Evolutionary conservation across 108 stramenopile genomes (phyloP).

Genomic region (Cyclostephanos tholiformis): DNA sequence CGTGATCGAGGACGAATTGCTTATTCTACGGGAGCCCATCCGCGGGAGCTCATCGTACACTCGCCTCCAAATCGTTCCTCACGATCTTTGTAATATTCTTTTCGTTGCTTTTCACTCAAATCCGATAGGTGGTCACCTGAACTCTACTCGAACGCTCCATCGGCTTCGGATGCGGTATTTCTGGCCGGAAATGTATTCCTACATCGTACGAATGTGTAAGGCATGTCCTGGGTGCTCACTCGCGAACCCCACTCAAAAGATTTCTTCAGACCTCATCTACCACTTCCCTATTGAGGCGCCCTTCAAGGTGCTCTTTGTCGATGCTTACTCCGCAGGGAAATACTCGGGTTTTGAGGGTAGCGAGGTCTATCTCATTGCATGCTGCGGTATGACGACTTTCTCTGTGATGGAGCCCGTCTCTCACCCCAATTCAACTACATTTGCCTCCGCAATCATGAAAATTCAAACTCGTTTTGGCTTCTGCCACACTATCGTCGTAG

Average conservation of each 20-base stretch:
- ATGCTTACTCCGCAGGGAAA: neutral
- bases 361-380: neutral
- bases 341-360: neutral
- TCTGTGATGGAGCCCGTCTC: neutral
- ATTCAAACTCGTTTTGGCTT: conserved; percentile 1
- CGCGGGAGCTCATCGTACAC: neutral
- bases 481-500: neutral
- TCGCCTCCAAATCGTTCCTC: conserved; percentile 4
- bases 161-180: conserved; percentile 13
- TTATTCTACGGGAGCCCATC: conserved; percentile 7
- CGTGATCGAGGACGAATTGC: conserved; percentile 3
- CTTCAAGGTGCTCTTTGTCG: neutral
- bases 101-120: conserved; percentile 33
- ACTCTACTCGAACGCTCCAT: conserved; percentile 1
- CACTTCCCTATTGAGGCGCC: conserved; percentile 2
- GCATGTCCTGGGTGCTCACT: neutral
- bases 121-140: too few relatives aligned
- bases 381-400: neutral
- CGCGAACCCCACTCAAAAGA: neutral
- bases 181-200: conserved; percentile 25
- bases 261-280: neutral
- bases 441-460: conserved; percentile 8
- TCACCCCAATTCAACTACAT: neutral
- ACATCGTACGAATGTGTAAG: neutral
- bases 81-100: conserved; percentile 12